Evolutionary conservation across 495 filamentous ascomycete genomes (phyloP).

Genomic region (Alectoria sarmentosa): DNA sequence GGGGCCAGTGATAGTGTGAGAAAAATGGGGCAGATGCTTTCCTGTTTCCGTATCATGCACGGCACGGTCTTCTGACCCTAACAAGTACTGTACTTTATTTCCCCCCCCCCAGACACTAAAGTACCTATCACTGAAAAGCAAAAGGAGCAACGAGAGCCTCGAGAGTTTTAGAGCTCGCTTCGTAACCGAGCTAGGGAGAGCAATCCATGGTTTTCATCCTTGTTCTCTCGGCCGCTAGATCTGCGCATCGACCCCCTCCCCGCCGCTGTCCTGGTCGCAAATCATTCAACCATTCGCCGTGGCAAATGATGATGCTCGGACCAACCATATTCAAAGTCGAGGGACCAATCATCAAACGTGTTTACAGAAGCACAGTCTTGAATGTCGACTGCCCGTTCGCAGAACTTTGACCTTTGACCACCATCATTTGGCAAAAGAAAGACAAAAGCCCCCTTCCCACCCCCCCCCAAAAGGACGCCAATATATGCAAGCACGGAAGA

Average conservation of each 20-base stretch:
- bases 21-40: neutral
- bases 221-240: slow-evolving; percentile 13
- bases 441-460: too few species aligned
- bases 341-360: neutral
- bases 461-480: neutral
- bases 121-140: neutral
- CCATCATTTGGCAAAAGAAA: neutral
- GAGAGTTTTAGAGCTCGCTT: slow-evolving; percentile 2
- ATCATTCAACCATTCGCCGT: neutral
- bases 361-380: neutral
- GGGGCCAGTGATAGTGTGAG: too few species aligned
- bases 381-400: neutral
- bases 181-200: slow-evolving; percentile 11
- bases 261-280: slow-evolving; percentile 6
- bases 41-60: neutral
- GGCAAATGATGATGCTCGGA: too few species aligned
- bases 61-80: slow-evolving; percentile 5
- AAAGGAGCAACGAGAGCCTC: neutral
- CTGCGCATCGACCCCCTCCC: slow-evolving; percentile 19
- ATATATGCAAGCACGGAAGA: neutral
- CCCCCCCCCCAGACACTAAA: too few species aligned
- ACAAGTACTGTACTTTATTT: too few species aligned
- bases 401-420: too few species aligned
- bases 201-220: slow-evolving; percentile 9
- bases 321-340: neutral